A percentile compares a stretch with the other conserved stretches of the same genome.
Conservation (phyloP, 306 rosid species). For the Malus domestica region DNA sequence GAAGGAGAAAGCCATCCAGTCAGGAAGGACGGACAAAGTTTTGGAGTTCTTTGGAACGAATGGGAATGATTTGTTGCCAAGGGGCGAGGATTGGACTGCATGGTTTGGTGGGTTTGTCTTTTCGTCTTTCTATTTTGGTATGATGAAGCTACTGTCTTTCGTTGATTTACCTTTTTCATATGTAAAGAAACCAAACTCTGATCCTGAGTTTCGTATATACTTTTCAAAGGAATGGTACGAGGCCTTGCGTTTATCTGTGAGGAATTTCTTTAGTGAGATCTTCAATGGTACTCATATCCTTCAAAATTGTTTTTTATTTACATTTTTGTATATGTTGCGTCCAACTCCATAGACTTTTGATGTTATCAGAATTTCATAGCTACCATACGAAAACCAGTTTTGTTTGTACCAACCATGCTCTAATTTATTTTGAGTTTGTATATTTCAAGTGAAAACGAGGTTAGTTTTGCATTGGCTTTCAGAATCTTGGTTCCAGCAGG, state of each 20-base stretch:
- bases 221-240: constrained; percentile 88
- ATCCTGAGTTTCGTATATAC: constrained; percentile 63
- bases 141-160: constrained; percentile 1
- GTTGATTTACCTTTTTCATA: constrained; percentile 46
- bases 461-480: background rate
- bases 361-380: background rate
- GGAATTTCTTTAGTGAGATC: constrained; percentile 84
- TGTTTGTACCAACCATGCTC: background rate
- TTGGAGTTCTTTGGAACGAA: constrained; percentile 47
- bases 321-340: background rate
- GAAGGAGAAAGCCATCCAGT: constrained; percentile 33
- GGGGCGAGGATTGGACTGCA: constrained; percentile 63
- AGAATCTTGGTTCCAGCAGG: too few species aligned
- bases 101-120: constrained; percentile 80
- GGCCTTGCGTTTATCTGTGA: constrained; percentile 75
- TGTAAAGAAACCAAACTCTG: constrained; percentile 66
- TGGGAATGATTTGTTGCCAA: constrained; percentile 66
- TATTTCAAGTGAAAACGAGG: background rate
- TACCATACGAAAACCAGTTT: background rate
- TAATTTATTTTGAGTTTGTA: background rate
- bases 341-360: background rate
- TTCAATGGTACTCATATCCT: constrained; percentile 98
- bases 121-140: background rate
- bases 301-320: background rate
- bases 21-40: constrained; percentile 56